Evolutionary conservation across 2,329 filamentous ascomycete species (phyloP).

Genomic region (Ceratocystis colombiana): DNA sequence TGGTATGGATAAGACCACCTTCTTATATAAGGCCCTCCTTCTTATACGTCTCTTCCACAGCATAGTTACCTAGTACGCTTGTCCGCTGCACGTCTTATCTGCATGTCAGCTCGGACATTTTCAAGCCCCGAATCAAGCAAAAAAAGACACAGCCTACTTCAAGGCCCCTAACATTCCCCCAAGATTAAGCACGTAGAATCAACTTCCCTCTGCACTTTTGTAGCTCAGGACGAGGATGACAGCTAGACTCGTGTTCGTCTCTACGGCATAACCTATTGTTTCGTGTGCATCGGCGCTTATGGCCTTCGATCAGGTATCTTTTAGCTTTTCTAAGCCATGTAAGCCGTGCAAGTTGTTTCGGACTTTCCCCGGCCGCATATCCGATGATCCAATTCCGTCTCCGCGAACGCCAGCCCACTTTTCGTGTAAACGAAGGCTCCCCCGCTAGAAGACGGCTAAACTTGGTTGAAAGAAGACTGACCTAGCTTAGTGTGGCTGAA

Average conservation of each 20-base stretch:
- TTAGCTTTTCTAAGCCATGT: neutral
- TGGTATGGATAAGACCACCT: neutral
- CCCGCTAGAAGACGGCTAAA: neutral
- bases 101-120: conserved; percentile 9
- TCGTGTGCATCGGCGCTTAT: neutral
- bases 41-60: too few relatives aligned
- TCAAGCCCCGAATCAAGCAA: neutral
- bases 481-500: neutral
- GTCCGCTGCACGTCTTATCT: neutral
- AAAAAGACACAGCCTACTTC: neutral
- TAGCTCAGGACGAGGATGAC: neutral
- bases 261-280: neutral
- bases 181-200: neutral
- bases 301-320: neutral
- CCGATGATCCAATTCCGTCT: neutral
- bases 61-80: neutral
- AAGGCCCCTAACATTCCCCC: neutral
- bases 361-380: conserved; percentile 9
- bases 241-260: neutral
- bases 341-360: neutral
- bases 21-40: conserved; percentile 1
- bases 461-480: neutral
- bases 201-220: neutral
- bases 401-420: neutral
- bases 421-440: neutral